Percentiles rank a stretch among this genome's conserved stretches.
Conservation (phyloP, 768 basidiomycete genomes). For the Lyophyllum shimeji region DNA sequence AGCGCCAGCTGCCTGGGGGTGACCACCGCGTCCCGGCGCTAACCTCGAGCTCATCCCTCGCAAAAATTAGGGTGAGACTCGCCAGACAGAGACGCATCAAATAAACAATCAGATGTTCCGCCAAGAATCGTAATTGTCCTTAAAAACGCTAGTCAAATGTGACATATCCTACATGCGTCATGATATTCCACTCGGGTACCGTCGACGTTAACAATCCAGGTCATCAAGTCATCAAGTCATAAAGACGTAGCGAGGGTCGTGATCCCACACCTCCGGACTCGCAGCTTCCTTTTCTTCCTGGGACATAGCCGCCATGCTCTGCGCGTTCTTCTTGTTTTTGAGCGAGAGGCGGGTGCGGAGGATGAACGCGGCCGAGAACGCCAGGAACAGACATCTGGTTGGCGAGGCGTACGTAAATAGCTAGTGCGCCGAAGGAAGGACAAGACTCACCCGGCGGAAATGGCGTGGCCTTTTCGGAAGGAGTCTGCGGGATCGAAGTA, state of each 20-base stretch:
- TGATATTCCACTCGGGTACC: background rate
- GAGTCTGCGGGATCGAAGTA: constrained; percentile 52
- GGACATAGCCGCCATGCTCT: constrained; percentile 18
- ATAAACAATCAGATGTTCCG: too few relatives aligned
- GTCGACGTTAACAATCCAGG: background rate
- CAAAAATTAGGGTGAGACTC: too few relatives aligned
- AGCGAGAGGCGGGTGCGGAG: constrained; percentile 43
- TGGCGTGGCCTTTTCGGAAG: constrained; percentile 54
- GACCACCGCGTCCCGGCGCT: too few relatives aligned
- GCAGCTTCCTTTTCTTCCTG: constrained; percentile 3
- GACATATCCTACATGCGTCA: background rate
- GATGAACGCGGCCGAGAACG: constrained; percentile 40
- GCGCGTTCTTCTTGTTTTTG: constrained; percentile 41
- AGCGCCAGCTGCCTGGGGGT: too few relatives aligned
- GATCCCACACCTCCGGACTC: constrained; percentile 42
- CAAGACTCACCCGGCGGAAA: constrained; percentile 47
- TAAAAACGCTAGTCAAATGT: background rate
- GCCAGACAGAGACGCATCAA: too few relatives aligned
- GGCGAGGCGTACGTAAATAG: background rate
- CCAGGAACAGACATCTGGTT: constrained; percentile 42
- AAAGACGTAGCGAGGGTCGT: constrained; percentile 52
- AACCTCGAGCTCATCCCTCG: too few relatives aligned
- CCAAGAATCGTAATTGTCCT: too few relatives aligned
- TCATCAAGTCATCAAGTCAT: constrained; percentile 37
- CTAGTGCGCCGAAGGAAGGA: background rate